These are phyloP conservation scores for Cladosporium sp. DNA, from an alignment of 2,329 filamentous ascomycete genomes.

Conservation along the genomic window DNA sequence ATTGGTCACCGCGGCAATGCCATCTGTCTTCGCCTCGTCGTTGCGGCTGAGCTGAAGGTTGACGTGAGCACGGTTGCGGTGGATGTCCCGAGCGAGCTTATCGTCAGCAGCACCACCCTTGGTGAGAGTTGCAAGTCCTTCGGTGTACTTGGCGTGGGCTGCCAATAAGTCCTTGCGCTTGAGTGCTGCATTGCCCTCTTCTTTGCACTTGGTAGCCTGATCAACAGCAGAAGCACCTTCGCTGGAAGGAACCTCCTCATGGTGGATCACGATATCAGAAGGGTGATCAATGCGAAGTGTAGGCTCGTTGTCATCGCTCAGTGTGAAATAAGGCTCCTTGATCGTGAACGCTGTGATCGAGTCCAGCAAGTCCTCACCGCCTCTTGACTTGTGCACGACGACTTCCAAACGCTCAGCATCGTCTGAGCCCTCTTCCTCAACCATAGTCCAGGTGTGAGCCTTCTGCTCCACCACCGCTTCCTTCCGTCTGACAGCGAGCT, in stretches of 20 bases:
- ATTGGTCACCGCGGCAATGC: constrained; percentile 31
- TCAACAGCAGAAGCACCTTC: constrained; percentile 4
- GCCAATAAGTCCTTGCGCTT: constrained; percentile 25
- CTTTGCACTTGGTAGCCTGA: constrained; percentile 29
- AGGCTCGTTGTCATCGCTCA: constrained; percentile 31
- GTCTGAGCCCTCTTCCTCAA: constrained; percentile 31
- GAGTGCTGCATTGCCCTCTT: constrained; percentile 33
- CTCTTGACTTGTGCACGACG: constrained; percentile 37
- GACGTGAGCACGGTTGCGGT: constrained; percentile 37
- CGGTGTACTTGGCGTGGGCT: constrained; percentile 24
- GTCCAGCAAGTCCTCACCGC: constrained; percentile 38
- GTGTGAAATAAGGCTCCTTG: constrained; percentile 35
- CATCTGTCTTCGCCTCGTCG: constrained; percentile 37
- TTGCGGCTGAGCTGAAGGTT: constrained; percentile 34
- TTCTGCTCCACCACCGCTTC: constrained; percentile 24
- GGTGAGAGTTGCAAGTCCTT: constrained; percentile 23
- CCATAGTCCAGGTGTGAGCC: constrained; percentile 31
- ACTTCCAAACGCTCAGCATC: constrained; percentile 28
- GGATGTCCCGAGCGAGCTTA: constrained; percentile 18
- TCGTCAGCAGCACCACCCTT: neutral
- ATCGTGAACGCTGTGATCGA: constrained; percentile 26
- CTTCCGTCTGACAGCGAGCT: constrained; percentile 26
- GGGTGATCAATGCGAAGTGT: constrained; percentile 33
- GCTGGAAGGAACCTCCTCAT: neutral
- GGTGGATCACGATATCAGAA: constrained; percentile 26